Base-by-base conservation (phyloP, 495 filamentous ascomycete species). In the Aspergillus ellipticus region DNA sequence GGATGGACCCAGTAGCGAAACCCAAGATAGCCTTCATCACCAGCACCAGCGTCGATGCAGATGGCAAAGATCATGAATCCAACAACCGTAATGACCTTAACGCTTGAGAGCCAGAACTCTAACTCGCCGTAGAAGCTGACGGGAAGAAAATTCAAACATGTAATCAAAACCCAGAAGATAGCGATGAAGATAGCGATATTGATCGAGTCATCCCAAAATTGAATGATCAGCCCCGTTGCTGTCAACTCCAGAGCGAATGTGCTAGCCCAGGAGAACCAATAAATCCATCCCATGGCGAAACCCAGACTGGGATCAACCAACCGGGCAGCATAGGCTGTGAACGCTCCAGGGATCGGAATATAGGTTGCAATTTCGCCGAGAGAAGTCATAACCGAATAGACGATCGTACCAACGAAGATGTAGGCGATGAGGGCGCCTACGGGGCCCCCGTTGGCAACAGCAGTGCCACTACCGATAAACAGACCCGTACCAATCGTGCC, bases 241-340 rank as follows among this genome's bases (percentile, higher is more conserved):
- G 85, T 85, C 16, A 92, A 80, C 58, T 91, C 88, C n/a, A 89
- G 76, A 28, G 85, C 88, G 56, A 86, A 85, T 0, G 87, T 90
- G 35, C 85, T 84, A 17, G 82, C 77, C 74, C 70, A 76, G 1
- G 74, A 72, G 56, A 83, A 84, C 82, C 82, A 85, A 66, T 83
- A 87, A 57, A 90, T 91, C 88, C 88, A 92, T 24, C 88, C 88
- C 66, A 92, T 85, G 17, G 88, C 82, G 63, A 92, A 92, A 35
- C 89, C 88, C 59, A 93, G 68, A 56, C 86, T 85, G 31, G 82
- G 80, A 59, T 91, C 87, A 54, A 88, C 80, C 53, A 89, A 86
- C 42, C 88, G 81, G 35, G 86, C 79, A 46, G 85, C 86, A 63
- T 89, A 92, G 35, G 87, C 74, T 19, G 88, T 88, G 62, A 92